Percentiles rank a stretch among this genome's conserved stretches.
These are phyloP conservation scores for Torulaspora indica DNA, from an alignment of 805 yeast genomes.

Conservation along the genomic window DNA sequence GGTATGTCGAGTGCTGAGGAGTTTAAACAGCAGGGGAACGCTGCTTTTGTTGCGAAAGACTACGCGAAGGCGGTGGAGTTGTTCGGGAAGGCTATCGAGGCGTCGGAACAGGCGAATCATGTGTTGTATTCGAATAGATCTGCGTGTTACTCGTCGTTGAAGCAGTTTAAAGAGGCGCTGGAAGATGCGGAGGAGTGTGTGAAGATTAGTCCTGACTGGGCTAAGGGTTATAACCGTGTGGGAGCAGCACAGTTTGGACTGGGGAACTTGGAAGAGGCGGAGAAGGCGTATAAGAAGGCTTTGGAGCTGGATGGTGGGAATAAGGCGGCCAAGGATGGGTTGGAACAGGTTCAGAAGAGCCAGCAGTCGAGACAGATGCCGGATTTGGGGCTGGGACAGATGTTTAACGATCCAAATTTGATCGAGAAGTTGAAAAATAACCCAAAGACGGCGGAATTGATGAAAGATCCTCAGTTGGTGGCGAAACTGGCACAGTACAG, in stretches of 20 bases:
- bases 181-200: slow-evolving; percentile 83
- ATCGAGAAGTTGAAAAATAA: slow-evolving; percentile 69
- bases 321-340: slow-evolving; percentile 82
- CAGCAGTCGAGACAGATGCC: slow-evolving; percentile 50
- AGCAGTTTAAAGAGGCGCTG: slow-evolving; percentile 68
- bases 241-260: slow-evolving; percentile 93
- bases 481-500: slow-evolving; percentile 55
- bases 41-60: slow-evolving; percentile 84
- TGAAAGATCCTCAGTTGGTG: slow-evolving; percentile 84
- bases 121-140: slow-evolving; percentile 92
- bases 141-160: slow-evolving; percentile 79
- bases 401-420: slow-evolving; percentile 76
- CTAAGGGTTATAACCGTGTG: slow-evolving; percentile 89
- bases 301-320: slow-evolving; percentile 74
- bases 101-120: slow-evolving; percentile 77
- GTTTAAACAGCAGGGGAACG: slow-evolving; percentile 87
- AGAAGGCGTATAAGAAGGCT: slow-evolving; percentile 66
- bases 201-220: slow-evolving; percentile 80
- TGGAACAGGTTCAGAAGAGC: slow-evolving; percentile 63
- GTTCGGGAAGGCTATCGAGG: slow-evolving; percentile 84
- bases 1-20: slow-evolving; percentile 55
- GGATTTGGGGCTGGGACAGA: slow-evolving; percentile 69
- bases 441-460: slow-evolving; percentile 81
- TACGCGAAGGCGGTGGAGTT: slow-evolving; percentile 71
- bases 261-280: slow-evolving; percentile 73